These are phyloP conservation scores for Cercospora beticola DNA, from an alignment of 2,329 filamentous ascomycete genomes.

Conservation along the genomic window DNA sequence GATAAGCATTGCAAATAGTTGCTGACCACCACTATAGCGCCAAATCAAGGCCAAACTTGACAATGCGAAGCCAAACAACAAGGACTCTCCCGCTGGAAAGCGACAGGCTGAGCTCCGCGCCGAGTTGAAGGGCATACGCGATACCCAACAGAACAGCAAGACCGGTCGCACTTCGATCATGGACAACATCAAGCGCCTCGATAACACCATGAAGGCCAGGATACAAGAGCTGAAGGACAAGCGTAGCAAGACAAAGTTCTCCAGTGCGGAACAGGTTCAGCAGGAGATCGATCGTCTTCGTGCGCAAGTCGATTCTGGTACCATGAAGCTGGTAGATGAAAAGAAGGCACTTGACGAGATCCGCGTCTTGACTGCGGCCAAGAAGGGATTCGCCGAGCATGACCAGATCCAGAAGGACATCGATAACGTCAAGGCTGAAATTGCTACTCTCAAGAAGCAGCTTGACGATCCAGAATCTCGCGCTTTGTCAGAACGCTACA, in stretches of 20 bases:
- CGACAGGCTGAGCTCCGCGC: slow-evolving; percentile 81
- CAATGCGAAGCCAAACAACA: slow-evolving; percentile 74
- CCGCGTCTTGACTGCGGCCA: slow-evolving; percentile 77
- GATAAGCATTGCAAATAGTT: background rate
- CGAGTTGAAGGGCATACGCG: slow-evolving; percentile 78
- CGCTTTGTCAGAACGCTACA: slow-evolving; percentile 83
- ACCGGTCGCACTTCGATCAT: slow-evolving; percentile 71
- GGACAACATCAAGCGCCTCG: slow-evolving; percentile 89
- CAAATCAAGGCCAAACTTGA: slow-evolving; percentile 87
- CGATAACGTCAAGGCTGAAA: slow-evolving; percentile 80
- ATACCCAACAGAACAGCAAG: slow-evolving; percentile 87
- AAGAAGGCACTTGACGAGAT: slow-evolving; percentile 88
- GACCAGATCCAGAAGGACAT: slow-evolving; percentile 83
- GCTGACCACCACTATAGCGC: slow-evolving; percentile 58
- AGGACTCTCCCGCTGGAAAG: slow-evolving; percentile 76
- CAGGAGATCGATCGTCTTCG: slow-evolving; percentile 77
- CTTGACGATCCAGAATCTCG: slow-evolving; percentile 90
- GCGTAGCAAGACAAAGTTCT: slow-evolving; percentile 77
- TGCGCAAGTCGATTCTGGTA: slow-evolving; percentile 80
- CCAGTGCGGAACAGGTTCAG: slow-evolving; percentile 84
- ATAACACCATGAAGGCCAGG: slow-evolving; percentile 82
- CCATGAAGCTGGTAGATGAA: slow-evolving; percentile 95
- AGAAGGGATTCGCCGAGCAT: slow-evolving; percentile 86
- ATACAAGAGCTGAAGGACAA: slow-evolving; percentile 84
- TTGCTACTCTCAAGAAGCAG: slow-evolving; percentile 82